phyloP scores from a whole-genome alignment of 2,329 filamentous ascomycete species.

The Dactylellina drechsleri region DNA sequence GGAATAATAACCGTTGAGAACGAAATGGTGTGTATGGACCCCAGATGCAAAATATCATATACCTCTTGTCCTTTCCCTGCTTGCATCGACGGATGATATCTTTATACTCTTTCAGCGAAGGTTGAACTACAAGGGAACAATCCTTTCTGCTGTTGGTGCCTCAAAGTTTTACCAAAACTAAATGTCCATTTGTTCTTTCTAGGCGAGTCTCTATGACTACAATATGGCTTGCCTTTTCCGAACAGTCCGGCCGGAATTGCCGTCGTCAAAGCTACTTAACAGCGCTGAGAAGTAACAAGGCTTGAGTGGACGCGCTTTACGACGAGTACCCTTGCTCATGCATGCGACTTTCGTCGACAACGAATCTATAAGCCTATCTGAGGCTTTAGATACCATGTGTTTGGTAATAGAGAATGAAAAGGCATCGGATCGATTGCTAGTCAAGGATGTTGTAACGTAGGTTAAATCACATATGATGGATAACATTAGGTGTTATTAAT shows the following conservation, averaged over 20 bases:
- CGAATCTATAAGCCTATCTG: constrained; percentile 39
- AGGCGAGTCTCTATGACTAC: constrained; percentile 48
- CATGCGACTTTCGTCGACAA: constrained; percentile 54
- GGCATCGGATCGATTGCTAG: constrained; percentile 17
- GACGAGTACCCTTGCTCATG: constrained; percentile 58
- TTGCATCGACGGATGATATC: constrained; percentile 17
- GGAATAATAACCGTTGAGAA: constrained; percentile 55
- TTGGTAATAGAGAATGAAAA: constrained; percentile 36
- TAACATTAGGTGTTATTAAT: too few relatives aligned
- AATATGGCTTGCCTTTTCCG: constrained; percentile 44
- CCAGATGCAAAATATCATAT: constrained; percentile 1
- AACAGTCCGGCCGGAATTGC: constrained; percentile 55
- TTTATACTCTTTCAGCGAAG: constrained; percentile 49
- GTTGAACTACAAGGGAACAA: constrained; percentile 51
- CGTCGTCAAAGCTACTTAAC: constrained; percentile 56
- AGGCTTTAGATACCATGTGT: constrained; percentile 41
- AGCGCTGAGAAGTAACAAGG: constrained; percentile 54
- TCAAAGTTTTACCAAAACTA: constrained; percentile 1
- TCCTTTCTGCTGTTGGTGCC: constrained; percentile 53
- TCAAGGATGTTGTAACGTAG: constrained; percentile 4
- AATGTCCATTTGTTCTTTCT: constrained; percentile 7
- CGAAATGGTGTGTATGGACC: constrained; percentile 52
- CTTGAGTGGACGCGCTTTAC: constrained; percentile 56
- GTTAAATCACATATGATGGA: too few relatives aligned
- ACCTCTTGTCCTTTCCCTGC: constrained; percentile 44